phyloP scores from a whole-genome alignment of 768 basidiomycete species.

The Hortiboletus flavorubellus region DNA sequence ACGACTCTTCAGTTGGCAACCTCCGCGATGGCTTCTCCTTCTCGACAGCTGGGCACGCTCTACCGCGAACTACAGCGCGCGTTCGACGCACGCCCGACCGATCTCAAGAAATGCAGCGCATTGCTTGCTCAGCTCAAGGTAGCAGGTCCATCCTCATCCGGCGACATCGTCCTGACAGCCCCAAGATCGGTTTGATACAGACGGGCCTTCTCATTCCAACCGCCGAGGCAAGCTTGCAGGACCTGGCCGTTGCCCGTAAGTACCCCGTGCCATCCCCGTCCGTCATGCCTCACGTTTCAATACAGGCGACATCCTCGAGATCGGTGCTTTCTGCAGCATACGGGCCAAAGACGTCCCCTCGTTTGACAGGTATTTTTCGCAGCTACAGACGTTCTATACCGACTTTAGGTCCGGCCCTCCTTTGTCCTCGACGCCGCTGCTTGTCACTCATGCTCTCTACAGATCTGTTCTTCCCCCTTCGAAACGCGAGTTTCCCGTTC shows the following conservation, averaged over 20 bases:
- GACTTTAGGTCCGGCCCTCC: conserved; percentile 62
- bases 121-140: conserved; percentile 79
- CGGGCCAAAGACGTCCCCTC: conserved; percentile 83
- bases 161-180: background rate
- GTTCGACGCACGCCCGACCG: conserved; percentile 61
- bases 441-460: conserved; percentile 19
- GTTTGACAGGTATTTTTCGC: conserved; percentile 93
- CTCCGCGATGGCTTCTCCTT: conserved; percentile 45
- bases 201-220: conserved; percentile 75
- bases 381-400: conserved; percentile 86
- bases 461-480: conserved; percentile 76
- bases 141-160: background rate
- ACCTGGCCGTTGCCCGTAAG: conserved; percentile 74
- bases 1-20: too few species aligned
- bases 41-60: conserved; percentile 51
- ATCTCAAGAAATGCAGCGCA: conserved; percentile 62
- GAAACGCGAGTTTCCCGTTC: conserved; percentile 81
- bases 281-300: background rate
- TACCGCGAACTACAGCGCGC: conserved; percentile 67
- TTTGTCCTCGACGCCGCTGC: background rate
- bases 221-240: conserved; percentile 56
- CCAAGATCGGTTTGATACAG: conserved; percentile 73
- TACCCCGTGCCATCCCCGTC: conserved; percentile 8
- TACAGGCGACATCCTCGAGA: conserved; percentile 90
- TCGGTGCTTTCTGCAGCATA: conserved; percentile 93